These are phyloP conservation scores for Suillus occidentalis DNA, from an alignment of 768 basidiomycete species.

Conservation along the genomic window DNA sequence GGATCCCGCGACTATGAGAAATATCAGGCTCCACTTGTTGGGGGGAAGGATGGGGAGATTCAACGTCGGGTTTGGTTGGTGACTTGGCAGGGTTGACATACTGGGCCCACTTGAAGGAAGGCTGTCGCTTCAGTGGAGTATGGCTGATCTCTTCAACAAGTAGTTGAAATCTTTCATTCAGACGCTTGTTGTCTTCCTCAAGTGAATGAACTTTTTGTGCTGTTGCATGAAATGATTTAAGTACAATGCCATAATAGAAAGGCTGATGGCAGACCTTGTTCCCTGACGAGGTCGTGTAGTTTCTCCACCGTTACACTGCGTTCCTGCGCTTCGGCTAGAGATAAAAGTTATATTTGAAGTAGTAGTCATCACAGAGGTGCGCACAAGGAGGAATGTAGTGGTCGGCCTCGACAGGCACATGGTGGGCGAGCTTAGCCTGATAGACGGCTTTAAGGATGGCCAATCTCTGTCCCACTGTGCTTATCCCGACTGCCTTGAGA, in stretches of 20 bases:
- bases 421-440: constrained; percentile 80
- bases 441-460: constrained; percentile 93
- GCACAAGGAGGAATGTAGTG: constrained; percentile 89
- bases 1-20: constrained; percentile 35
- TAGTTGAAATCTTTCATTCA: constrained; percentile 60
- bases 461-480: constrained; percentile 89
- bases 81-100: constrained; percentile 77
- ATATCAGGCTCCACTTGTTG: constrained; percentile 74
- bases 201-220: constrained; percentile 66
- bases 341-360: constrained; percentile 4
- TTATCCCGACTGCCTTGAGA: constrained; percentile 83
- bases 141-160: constrained; percentile 65
- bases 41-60: constrained; percentile 81
- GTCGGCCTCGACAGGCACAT: constrained; percentile 78
- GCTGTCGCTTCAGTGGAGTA: constrained; percentile 63
- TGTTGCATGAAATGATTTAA: constrained; percentile 29
- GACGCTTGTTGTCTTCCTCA: constrained; percentile 75
- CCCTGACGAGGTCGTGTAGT: constrained; percentile 63
- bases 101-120: constrained; percentile 88
- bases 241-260: neutral
- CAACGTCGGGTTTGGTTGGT: constrained; percentile 73
- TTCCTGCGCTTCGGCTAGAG: constrained; percentile 59
- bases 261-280: constrained; percentile 58
- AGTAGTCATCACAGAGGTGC: constrained; percentile 27
- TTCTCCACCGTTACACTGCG: constrained; percentile 61